Evolutionary conservation across 148 eudicot genomes (phyloP).

Genomic region (Suaeda aralocaspica): DNA sequence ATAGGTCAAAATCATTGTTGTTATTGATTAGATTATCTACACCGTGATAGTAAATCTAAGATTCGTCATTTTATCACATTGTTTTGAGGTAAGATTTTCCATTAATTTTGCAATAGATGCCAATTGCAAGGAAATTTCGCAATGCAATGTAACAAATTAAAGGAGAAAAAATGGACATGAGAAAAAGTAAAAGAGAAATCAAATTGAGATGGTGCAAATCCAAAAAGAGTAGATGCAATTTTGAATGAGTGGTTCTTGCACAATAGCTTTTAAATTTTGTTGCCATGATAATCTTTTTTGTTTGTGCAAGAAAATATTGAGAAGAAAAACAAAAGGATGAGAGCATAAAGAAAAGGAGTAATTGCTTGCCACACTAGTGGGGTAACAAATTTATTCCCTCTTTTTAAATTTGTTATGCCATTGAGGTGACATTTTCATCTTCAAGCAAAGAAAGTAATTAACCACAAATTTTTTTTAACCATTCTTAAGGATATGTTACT

Average conservation of each 20-base stretch:
- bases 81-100: background rate
- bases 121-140: background rate
- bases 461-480: constrained; percentile 24
- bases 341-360: constrained; percentile 23
- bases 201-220: constrained; percentile 4
- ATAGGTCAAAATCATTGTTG: too few species aligned
- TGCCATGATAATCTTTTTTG: constrained; percentile 15
- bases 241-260: background rate
- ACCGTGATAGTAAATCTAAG: background rate
- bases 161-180: too few species aligned
- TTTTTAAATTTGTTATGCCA: constrained; percentile 22
- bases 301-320: constrained; percentile 8
- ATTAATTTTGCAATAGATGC: background rate
- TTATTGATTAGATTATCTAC: background rate
- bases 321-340: constrained; percentile 5
- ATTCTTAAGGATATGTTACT: constrained; percentile 20
- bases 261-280: background rate
- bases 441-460: constrained; percentile 29
- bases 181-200: background rate
- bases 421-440: constrained; percentile 22
- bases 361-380: constrained; percentile 31
- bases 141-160: background rate
- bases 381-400: constrained; percentile 32
- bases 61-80: background rate
- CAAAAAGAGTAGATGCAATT: constrained; percentile 1